Evolutionary conservation across 2,329 filamentous ascomycete species (phyloP), one percentile per base, ranked within the genome.

Genomic region (Fusarium torulosum): DNA sequence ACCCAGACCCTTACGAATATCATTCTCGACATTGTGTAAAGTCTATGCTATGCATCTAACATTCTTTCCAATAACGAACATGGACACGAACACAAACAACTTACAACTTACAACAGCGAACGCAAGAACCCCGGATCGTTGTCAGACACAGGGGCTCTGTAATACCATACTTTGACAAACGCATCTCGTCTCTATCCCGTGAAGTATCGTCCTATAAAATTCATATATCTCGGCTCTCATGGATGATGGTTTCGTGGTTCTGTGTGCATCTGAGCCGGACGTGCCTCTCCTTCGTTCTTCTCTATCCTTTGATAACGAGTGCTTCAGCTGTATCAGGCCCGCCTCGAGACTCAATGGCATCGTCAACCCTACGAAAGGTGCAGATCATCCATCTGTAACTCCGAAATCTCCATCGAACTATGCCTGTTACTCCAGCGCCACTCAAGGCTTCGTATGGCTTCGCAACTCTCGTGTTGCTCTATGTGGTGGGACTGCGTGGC

Each of bases 171-270:
- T 41, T 45, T 59, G 52, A 66, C 66, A 66, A 66, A 53, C 52
- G 46, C 61, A 69, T 59, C 33, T 47, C 35, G 19, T 53, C 37
- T 53, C 37, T 46, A 27, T 69, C 66, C 56, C 57, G 61, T 66
- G 66, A 69, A 40, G 38, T 37, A 54, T 46, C 29, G 49, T 43
- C 45, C 45, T 54, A 63, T 61, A 15, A 23, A 23, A 49, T 13
- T 33, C 46, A 29, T 21, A 17, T 45, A 42, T 58, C 20, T 49
- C 27, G 23, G 10, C 40, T 19, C 15, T 8, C 29, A 10, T 21
- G 15, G 8, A 29, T 52, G n/a, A 53, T 40, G 17, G 40, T 20
- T 20, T 7, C 21, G 44, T 42, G 37, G 23, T 33, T 46, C 21
- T 38, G 11, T 29, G 19, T 35, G 35, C 27, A 17, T 44, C 31